A percentile compares a stretch with the other conserved stretches of the same genome.
Evolutionary conservation across 1,139 yeast genomes (phyloP).

Genomic region (Suhomyces bribrorum): DNA sequence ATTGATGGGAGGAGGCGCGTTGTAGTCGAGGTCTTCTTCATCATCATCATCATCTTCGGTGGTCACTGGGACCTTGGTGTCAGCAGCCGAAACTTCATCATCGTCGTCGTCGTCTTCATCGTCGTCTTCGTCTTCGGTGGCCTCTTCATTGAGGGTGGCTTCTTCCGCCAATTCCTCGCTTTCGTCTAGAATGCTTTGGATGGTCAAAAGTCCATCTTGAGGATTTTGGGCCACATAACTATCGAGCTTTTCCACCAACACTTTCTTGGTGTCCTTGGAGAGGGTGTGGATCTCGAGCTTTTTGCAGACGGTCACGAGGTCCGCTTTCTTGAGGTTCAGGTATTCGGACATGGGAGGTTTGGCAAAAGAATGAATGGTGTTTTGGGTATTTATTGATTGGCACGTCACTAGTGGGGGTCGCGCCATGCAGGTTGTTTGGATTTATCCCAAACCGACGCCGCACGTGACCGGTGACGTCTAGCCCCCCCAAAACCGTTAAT

Average conservation of each 20-base stretch:
- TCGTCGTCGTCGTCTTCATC: constrained; percentile 17
- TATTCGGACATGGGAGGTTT: constrained; percentile 27
- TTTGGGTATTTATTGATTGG: background rate
- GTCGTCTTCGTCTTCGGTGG: constrained; percentile 26
- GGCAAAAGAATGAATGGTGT: background rate
- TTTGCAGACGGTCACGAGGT: constrained; percentile 36
- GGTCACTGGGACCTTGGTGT: constrained; percentile 6
- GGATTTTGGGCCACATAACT: constrained; percentile 38
- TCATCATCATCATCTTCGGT: constrained; percentile 11
- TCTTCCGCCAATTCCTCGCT: constrained; percentile 22
- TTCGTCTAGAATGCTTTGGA: constrained; percentile 16
- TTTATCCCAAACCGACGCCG: background rate
- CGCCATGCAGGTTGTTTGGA: constrained; percentile 6
- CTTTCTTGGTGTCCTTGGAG: constrained; percentile 46
- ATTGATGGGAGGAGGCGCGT: constrained; percentile 44
- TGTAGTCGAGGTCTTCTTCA: constrained; percentile 25
- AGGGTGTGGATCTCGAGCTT: constrained; percentile 37
- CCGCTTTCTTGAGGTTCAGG: constrained; percentile 39
- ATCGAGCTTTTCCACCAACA: constrained; percentile 45
- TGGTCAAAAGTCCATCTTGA: constrained; percentile 35
- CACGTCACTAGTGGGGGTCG: constrained; percentile 1
- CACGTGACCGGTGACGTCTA: constrained; percentile 2
- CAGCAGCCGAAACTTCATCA: constrained; percentile 25
- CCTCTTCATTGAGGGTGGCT: constrained; percentile 20
- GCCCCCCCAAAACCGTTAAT: background rate